Evolutionary conservation across 176 grass and related monocot species (phyloP).

Genomic region (Paspalum vaginatum): DNA sequence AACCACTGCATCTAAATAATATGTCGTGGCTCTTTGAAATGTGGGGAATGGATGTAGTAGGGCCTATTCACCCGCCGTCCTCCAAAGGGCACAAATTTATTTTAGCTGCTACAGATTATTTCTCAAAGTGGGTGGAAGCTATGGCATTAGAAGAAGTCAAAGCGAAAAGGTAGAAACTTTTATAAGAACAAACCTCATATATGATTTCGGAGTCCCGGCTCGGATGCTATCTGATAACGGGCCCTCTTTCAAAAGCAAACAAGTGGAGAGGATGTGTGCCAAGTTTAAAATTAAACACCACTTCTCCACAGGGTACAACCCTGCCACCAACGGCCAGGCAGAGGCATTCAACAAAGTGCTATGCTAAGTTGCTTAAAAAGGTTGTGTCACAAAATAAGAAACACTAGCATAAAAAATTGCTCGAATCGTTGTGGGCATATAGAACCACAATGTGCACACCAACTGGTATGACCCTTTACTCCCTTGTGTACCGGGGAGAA

Average conservation of each 20-base stretch:
- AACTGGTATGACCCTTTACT: not conserved
- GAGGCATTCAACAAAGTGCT: not conserved
- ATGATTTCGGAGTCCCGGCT: not conserved
- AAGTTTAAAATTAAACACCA: not conserved
- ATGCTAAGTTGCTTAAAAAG: not conserved
- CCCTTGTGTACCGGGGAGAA: not conserved
- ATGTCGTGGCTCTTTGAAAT: slow-evolving; percentile 26
- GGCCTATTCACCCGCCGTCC: not conserved
- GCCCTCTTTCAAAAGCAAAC: not conserved
- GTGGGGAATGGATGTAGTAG: slow-evolving; percentile 10
- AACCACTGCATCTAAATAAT: not conserved
- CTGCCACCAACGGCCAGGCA: too few species aligned
- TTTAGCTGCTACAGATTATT: not conserved
- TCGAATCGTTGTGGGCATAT: too few species aligned
- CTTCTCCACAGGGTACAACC: not conserved
- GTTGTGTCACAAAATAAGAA: not conserved
- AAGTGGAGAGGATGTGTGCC: not conserved
- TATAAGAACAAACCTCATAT: not conserved
- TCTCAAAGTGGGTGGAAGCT: not conserved
- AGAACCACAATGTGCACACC: not conserved
- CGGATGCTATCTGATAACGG: not conserved
- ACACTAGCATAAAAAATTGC: not conserved
- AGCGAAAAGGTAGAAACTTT: not conserved
- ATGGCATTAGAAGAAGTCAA: not conserved
- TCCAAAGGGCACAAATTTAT: slow-evolving; percentile 15